These are phyloP conservation scores for Amanita rubescens DNA, from an alignment of 768 basidiomycete genomes.

Conservation along the genomic window DNA sequence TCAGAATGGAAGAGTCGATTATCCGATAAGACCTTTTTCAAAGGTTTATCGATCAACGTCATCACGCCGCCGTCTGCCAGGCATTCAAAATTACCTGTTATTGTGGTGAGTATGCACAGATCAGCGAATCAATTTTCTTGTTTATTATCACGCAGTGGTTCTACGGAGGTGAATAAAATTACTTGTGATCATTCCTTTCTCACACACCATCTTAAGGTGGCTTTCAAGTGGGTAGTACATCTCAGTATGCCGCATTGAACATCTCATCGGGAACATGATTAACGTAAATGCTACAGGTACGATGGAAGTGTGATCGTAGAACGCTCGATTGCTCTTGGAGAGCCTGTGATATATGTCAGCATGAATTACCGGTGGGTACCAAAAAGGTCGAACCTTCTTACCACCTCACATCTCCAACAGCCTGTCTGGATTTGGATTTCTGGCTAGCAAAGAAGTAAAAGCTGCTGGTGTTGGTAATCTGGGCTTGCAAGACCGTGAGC, in stretches of 20 bases:
- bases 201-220: constrained; percentile 17
- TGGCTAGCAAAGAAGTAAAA: constrained; percentile 32
- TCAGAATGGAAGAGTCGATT: too few relatives aligned
- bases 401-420: too few relatives aligned
- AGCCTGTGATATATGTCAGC: constrained; percentile 32
- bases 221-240: constrained; percentile 24
- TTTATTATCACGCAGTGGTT: constrained; percentile 21
- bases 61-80: constrained; percentile 23
- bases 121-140: too few relatives aligned
- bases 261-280: neutral
- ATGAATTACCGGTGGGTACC: constrained; percentile 30
- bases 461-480: constrained; percentile 37
- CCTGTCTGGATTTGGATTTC: constrained; percentile 29
- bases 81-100: constrained; percentile 29
- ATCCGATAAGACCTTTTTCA: neutral
- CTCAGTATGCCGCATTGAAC: neutral
- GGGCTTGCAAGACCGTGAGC: constrained; percentile 44
- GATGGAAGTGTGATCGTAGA: constrained; percentile 22
- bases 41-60: constrained; percentile 38
- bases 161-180: constrained; percentile 17
- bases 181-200: neutral
- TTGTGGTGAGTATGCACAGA: constrained; percentile 25
- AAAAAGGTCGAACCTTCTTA: constrained; percentile 11
- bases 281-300: constrained; percentile 16
- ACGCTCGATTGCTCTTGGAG: constrained; percentile 19